A percentile compares a stretch with the other conserved stretches of the same genome.
Conservation (phyloP, 768 basidiomycete genomes). For the Calocera viscosa region DNA sequence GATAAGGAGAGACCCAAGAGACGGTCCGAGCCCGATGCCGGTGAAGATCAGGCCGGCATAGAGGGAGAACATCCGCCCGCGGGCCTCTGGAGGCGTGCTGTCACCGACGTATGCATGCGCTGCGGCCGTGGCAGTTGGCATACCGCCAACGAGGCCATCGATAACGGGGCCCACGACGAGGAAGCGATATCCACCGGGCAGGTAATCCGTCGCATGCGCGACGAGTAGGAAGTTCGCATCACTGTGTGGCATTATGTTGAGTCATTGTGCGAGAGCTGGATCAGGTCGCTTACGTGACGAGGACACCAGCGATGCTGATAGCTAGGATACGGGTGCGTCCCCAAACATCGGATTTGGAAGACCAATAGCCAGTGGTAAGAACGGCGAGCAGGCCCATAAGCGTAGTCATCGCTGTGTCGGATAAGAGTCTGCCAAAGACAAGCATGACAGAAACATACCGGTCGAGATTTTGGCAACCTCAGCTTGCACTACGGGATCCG, state of each 20-base stretch:
- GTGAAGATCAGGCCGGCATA: constrained; percentile 52
- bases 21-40: constrained; percentile 70
- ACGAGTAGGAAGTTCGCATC: constrained; percentile 61
- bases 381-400: constrained; percentile 62
- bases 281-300: constrained; percentile 32
- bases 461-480: constrained; percentile 53
- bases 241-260: constrained; percentile 19
- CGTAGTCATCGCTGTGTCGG: constrained; percentile 42
- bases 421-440: neutral
- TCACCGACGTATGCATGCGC: constrained; percentile 60
- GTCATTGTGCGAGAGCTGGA: neutral
- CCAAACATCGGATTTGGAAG: constrained; percentile 27
- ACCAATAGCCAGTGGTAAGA: constrained; percentile 75
- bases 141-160: constrained; percentile 59
- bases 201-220: constrained; percentile 39
- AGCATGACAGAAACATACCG: constrained; percentile 32
- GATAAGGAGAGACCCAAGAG: constrained; percentile 55
- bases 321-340: constrained; percentile 58
- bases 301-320: constrained; percentile 45
- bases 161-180: constrained; percentile 50
- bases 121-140: constrained; percentile 39
- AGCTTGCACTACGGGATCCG: constrained; percentile 64
- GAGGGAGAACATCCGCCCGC: constrained; percentile 54
- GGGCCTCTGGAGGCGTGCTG: constrained; percentile 40
- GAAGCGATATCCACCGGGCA: constrained; percentile 78